A percentile compares a stretch with the other conserved stretches of the same genome.
Evolutionary conservation across 176 grass and related monocot species (phyloP).

Genomic region (Musa troglodytarum): DNA sequence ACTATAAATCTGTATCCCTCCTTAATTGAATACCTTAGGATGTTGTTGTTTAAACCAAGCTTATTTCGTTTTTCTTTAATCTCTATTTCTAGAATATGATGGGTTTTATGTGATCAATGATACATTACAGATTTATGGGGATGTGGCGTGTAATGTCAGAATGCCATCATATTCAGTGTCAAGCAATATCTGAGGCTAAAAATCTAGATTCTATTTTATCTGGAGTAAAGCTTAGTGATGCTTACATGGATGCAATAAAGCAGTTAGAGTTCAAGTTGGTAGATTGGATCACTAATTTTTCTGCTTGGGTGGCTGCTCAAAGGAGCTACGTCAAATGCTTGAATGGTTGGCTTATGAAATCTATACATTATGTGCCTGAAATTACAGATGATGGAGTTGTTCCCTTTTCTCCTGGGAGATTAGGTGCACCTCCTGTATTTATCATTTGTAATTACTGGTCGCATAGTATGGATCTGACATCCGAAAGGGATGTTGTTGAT

Average conservation of each 20-base stretch:
- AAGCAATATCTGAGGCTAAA: constrained; percentile 79
- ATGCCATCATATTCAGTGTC: constrained; percentile 81
- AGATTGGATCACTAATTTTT: constrained; percentile 71
- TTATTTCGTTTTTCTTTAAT: background rate
- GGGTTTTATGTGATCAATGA: background rate
- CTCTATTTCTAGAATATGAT: background rate
- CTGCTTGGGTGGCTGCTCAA: constrained; percentile 61
- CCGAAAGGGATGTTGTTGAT: constrained; percentile 50
- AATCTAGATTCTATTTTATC: constrained; percentile 67
- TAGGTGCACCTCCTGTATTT: constrained; percentile 82
- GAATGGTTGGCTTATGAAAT: constrained; percentile 64
- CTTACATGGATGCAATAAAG: constrained; percentile 54
- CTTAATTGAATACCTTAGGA: too few relatives aligned
- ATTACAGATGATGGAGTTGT: constrained; percentile 73
- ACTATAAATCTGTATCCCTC: too few relatives aligned
- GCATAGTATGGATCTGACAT: constrained; percentile 41
- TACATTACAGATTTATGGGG: constrained; percentile 54
- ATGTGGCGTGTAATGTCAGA: constrained; percentile 79
- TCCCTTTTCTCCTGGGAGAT: constrained; percentile 84
- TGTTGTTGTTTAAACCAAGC: too few relatives aligned
- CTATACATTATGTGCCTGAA: constrained; percentile 61
- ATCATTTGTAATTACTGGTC: constrained; percentile 83
- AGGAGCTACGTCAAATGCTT: constrained; percentile 53
- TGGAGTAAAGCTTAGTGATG: constrained; percentile 44
- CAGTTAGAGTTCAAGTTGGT: constrained; percentile 51